Conservation (phyloP, 257 asterid genomes). For the Petunia secreta region DNA sequence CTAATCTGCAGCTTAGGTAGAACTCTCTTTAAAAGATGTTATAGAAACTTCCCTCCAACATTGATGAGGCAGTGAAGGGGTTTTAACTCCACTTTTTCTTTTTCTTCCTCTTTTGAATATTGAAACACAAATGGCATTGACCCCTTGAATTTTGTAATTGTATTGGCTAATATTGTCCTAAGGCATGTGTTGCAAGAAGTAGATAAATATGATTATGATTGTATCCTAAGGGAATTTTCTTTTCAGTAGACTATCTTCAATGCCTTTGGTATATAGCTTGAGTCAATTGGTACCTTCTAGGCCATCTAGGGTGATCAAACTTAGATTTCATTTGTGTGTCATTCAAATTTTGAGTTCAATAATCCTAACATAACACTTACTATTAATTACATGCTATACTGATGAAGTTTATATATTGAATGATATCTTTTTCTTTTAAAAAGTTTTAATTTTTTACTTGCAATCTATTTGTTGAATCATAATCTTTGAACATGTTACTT, state of each 20-base stretch:
- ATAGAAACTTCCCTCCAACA: conserved; percentile 15
- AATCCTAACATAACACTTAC: background rate
- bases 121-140: background rate
- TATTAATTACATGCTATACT: background rate
- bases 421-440: too few relatives aligned
- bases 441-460: too few relatives aligned
- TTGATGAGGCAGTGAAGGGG: conserved; percentile 14
- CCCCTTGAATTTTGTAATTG: conserved; percentile 22
- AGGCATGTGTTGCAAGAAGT: conserved; percentile 6
- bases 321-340: background rate
- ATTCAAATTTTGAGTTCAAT: too few relatives aligned
- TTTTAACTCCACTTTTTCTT: background rate
- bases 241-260: background rate
- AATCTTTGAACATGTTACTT: background rate
- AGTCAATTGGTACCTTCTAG: conserved; percentile 6
- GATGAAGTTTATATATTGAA: background rate
- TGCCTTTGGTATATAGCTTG: background rate
- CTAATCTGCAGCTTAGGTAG: conserved; percentile 22
- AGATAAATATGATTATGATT: background rate
- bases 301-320: background rate
- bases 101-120: background rate
- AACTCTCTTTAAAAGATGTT: background rate
- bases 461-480: background rate
- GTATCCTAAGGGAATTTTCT: background rate
- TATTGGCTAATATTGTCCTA: background rate